Conservation (phyloP, 257 asterid species). For the Cynanchum wilfordii region DNA sequence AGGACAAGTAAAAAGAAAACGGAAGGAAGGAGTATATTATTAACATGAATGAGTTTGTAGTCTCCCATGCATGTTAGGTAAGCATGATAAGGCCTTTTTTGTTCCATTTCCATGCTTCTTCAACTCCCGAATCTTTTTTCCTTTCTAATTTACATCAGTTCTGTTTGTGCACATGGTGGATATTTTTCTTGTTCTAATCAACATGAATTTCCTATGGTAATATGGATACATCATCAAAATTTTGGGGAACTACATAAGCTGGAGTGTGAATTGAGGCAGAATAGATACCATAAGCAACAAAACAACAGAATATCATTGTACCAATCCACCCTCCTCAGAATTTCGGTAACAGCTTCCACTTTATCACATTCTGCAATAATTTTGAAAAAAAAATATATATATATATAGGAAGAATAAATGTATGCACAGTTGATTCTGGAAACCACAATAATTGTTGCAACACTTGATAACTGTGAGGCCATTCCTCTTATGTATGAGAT, state of each 20-base stretch:
- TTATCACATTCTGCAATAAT: conserved; percentile 16
- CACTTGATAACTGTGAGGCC: conserved; percentile 4
- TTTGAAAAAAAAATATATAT: too few relatives aligned
- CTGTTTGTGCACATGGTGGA: too few relatives aligned
- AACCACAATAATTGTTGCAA: neutral
- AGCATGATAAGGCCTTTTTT: neutral
- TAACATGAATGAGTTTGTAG: too few relatives aligned
- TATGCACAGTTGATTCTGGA: conserved; percentile 8
- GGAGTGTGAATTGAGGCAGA: conserved; percentile 10
- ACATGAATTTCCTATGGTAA: neutral
- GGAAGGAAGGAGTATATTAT: too few relatives aligned
- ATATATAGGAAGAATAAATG: too few relatives aligned
- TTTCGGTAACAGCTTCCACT: conserved; percentile 13
- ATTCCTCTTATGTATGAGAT: too few relatives aligned
- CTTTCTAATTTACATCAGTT: too few relatives aligned
- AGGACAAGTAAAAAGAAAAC: too few relatives aligned
- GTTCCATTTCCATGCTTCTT: neutral
- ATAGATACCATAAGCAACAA: conserved; percentile 14
- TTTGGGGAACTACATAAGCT: conserved; percentile 14
- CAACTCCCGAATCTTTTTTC: neutral
- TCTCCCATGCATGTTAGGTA: neutral
- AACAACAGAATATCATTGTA: conserved; percentile 9
- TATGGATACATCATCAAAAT: too few relatives aligned
- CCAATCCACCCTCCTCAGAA: conserved; percentile 16
- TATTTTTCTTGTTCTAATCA: neutral